These are phyloP conservation scores for Hypoxylon sp. DNA, from an alignment of 2,329 filamentous ascomycete species.

Conservation along the genomic window DNA sequence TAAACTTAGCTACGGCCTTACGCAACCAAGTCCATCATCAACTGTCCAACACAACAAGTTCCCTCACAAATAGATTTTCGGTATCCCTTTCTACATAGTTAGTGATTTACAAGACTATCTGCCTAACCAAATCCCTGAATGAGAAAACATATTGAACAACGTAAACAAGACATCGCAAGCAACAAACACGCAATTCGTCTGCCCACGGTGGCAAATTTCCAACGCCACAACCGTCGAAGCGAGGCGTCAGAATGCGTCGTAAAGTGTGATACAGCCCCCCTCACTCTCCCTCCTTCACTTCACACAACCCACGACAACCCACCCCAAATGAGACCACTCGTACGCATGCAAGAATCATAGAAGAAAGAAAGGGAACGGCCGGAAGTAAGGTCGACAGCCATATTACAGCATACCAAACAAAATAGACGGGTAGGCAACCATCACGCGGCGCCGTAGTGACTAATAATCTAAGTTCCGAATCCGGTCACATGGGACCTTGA, in stretches of 20 bases:
- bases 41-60: not conserved
- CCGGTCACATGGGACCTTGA: constrained; percentile 41
- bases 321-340: constrained; percentile 12
- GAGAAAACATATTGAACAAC: constrained; percentile 3
- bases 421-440: constrained; percentile 22
- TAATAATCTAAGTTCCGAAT: constrained; percentile 35
- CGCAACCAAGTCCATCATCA: not conserved
- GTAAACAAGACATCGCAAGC: constrained; percentile 12
- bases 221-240: constrained; percentile 26
- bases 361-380: not conserved
- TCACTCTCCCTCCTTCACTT: constrained; percentile 7
- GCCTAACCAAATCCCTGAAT: not conserved
- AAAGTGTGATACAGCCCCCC: constrained; percentile 28
- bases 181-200: constrained; percentile 17
- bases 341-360: constrained; percentile 4
- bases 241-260: constrained; percentile 23
- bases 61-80: constrained; percentile 7
- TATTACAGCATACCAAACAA: not conserved
- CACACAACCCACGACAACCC: not conserved
- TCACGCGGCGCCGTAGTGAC: constrained; percentile 40
- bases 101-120: constrained; percentile 3
- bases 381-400: constrained; percentile 9
- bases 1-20: constrained; percentile 8
- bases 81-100: not conserved
- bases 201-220: constrained; percentile 39